Base-by-base conservation (phyloP, 73 alveolate species). In the Symbiodinium pilosum region DNA sequence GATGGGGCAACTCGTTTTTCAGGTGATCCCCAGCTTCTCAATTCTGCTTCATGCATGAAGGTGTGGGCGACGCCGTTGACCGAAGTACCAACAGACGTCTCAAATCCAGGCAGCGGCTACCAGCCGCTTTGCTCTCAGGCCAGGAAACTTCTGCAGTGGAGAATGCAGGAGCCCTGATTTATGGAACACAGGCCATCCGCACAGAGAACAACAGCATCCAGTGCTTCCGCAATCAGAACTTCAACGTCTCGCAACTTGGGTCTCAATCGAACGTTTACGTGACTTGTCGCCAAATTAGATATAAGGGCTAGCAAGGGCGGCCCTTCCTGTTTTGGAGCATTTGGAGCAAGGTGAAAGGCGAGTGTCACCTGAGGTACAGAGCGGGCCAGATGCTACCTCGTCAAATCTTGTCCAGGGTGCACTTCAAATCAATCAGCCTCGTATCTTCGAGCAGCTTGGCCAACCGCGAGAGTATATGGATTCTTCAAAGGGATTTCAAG, bases 181-280 rank as follows among this genome's bases (percentile, higher is more conserved):
- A 30, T n/a, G n/a, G n/a, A n/a, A n/a, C 16, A 56, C 75, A 88
- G 86, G 95, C 95, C 4, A 86, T 88, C 42, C 71, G 44, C 59
- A 86, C 38, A 11, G 86, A 64, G 47, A n/a, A 40, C 85, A 59
- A 56, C 69, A 40, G 43, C 44, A 59, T 88, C 73, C 43, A 26
- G 30, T 88, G 95, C 86, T 64, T 24, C 86, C 86, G 95, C 9
- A 64, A 21, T 84, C 64, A 56, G 36, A 75, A 88, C 38, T 59
- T 88, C 43, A 40, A 59, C 54, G 69, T 88, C 42, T 88, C 95
- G 86, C 86, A 88, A 86, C 42, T 88, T 26, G 86, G 95, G 39
- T 26, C 73, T 56, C n/a, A 40, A 11, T 56, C 86, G 71, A 88
- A 88, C 71, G 73, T 88, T 36, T 88, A 56, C 28, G 95, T 68